phyloP scores from a whole-genome alignment of 1,284 basidiomycete species.

The Abortiporus biennis region DNA sequence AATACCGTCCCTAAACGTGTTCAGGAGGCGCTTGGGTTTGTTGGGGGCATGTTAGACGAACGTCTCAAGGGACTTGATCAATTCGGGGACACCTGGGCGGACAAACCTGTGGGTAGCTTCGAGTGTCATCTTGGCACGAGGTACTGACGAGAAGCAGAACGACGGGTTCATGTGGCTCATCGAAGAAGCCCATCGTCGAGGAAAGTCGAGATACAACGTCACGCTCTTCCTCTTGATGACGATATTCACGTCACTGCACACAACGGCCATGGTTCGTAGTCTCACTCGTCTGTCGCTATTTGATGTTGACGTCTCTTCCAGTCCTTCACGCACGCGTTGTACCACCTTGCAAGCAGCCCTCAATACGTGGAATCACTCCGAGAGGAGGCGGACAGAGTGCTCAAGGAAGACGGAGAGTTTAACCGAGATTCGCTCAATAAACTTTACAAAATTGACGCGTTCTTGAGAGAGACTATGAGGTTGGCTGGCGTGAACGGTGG shows the following conservation, averaged over 20 bases:
- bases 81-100: conserved; percentile 28
- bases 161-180: conserved; percentile 1
- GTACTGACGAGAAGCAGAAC: background rate
- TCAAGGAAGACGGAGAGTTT: conserved; percentile 15
- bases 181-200: background rate
- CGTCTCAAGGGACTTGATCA: conserved; percentile 24
- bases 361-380: conserved; percentile 32
- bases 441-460: conserved; percentile 22
- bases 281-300: too few relatives aligned
- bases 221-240: background rate
- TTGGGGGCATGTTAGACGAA: conserved; percentile 23
- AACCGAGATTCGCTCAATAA: conserved; percentile 17
- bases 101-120: conserved; percentile 23
- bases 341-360: conserved; percentile 30
- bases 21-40: background rate
- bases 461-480: conserved; percentile 17
- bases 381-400: conserved; percentile 31
- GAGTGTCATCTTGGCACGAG: too few relatives aligned
- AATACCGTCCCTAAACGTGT: conserved; percentile 3
- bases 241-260: conserved; percentile 2
- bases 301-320: background rate
- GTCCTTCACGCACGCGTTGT: conserved; percentile 26
- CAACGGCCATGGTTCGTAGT: conserved; percentile 2
- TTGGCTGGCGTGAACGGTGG: conserved; percentile 7
- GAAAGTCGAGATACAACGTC: background rate